Evolutionary conservation across 495 filamentous ascomycete species (phyloP), one percentile per base, ranked within the genome.

Genomic region (Hypoxylon rickii): DNA sequence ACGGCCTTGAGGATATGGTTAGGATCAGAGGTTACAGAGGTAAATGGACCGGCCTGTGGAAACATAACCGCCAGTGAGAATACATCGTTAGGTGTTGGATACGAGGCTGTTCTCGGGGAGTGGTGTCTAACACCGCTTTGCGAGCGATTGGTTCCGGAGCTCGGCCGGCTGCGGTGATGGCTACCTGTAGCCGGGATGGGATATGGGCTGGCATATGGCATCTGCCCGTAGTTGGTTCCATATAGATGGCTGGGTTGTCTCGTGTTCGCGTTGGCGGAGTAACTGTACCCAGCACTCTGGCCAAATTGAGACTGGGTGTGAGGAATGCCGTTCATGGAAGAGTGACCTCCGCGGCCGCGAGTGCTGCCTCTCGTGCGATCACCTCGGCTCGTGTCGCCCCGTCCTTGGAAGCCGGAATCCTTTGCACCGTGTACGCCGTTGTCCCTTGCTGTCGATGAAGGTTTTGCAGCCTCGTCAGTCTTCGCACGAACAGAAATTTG

Each of bases 21-120:
- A n/a, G n/a, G n/a, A n/a, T n/a, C n/a, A n/a, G n/a, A n/a, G n/a
- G n/a, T n/a, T n/a, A n/a, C n/a, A n/a, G n/a, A n/a, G 58, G 77
- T 79, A 56, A 80, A 92, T 2, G 85, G 85, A 24, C 82, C 62
- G 10, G 34, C 83, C 79, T 89, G 85, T 3, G 85, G 70, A 51
- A n/a, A n/a, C n/a, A n/a, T n/a, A n/a, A n/a, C n/a, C n/a, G n/a
- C n/a, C n/a, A n/a, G n/a, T n/a, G n/a, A n/a, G n/a, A n/a, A n/a
- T n/a, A n/a, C n/a, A n/a, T n/a, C n/a, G n/a, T n/a, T 67, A 73
- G 75, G 13, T 13, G 37, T 12, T 12, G 59, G 58, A 37, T 52
- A 65, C 17, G 42, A 12, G 13, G 55, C 29, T 10, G 53, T 22
- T 37, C 65, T 65, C 19, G 58, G 48, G 34, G 48, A 55, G 18